Base-by-base conservation (phyloP, 2,329 filamentous ascomycete species). In the Aspergillus clavatus region DNA sequence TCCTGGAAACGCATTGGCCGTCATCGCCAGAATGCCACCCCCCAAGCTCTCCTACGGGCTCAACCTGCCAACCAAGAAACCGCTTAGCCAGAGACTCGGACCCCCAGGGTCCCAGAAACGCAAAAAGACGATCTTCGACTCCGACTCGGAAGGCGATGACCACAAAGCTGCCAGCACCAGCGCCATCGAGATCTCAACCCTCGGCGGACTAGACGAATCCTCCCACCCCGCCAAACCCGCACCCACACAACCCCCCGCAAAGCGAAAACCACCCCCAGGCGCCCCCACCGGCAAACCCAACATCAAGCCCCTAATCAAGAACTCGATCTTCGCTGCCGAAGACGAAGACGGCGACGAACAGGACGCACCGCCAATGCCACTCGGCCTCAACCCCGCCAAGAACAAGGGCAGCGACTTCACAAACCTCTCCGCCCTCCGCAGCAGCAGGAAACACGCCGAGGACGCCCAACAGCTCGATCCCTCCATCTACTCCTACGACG, bases 401-500 rank as follows among this genome's bases (percentile, higher is more conserved):
- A 56, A 51, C 29, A 47, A 53, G 3, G 11, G 43, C 4, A 35
- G 56, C 38, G 47, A 27, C 7, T 74, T 68, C 52, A 69, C 60
- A 27, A 74, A 75, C 44, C 63, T 76, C n/a, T 69, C 73, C 10
- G 66, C 70, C 11, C 52, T 72, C 7, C 70, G 72, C 38, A 73
- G 61, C 52, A 73, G 68, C 45, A 68, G 62, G 39, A 67, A 73
- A 51, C 71, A 75, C 42, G 66, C 70, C 5, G 53, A 70, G 42
- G 59, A 67, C 46, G 72, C 72, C 3, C 61, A 71, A 40, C 59
- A 69, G 14, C 53, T 75, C 7, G 73, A 76, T 42, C 62, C 72
- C 1, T 67, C 67, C 7, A 72, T 75, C 37, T 76, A 76, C 58
- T 72, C 72, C 49, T 76, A 76, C 56, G 73, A 76, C 50, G 65